These are phyloP conservation scores for Kwoniella sp. DNA, from an alignment of 768 basidiomycete genomes.

Conservation along the genomic window DNA sequence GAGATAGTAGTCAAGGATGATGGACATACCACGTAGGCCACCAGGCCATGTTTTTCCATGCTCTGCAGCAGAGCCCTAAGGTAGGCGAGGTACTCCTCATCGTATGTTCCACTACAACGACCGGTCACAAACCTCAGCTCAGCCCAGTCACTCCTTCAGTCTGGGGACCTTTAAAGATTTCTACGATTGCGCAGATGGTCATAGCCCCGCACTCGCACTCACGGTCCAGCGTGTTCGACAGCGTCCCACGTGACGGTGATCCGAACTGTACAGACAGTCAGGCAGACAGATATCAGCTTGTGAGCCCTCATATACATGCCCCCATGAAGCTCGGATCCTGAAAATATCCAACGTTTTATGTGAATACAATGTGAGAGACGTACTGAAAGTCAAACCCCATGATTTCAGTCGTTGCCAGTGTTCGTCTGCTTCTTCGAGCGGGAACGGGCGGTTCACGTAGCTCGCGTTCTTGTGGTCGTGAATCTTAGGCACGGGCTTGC, in stretches of 20 bases:
- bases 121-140: not conserved
- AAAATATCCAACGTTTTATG: not conserved
- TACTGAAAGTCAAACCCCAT: slow-evolving; percentile 87
- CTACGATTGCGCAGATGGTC: not conserved
- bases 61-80: slow-evolving; percentile 63
- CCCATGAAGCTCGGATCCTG: too few relatives aligned
- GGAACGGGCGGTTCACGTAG: slow-evolving; percentile 89
- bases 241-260: slow-evolving; percentile 98
- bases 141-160: not conserved
- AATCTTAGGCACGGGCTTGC: slow-evolving; percentile 19
- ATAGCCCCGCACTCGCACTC: slow-evolving; percentile 55
- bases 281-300: not conserved
- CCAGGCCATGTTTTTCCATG: slow-evolving; percentile 47
- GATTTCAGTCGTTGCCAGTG: slow-evolving; percentile 76
- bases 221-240: slow-evolving; percentile 90
- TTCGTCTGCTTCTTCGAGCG: slow-evolving; percentile 81
- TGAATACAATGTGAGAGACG: too few relatives aligned
- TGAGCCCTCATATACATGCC: not conserved
- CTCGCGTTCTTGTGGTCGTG: slow-evolving; percentile 45
- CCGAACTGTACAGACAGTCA: slow-evolving; percentile 63
- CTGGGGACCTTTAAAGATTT: not conserved
- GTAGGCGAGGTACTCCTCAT: slow-evolving; percentile 79
- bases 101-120: slow-evolving; percentile 60
- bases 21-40: slow-evolving; percentile 58
- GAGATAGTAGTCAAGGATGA: slow-evolving; percentile 58